These are phyloP conservation scores for Pseudogymnoascus sp. DNA, from an alignment of 2,329 filamentous ascomycete species.

Conservation along the genomic window DNA sequence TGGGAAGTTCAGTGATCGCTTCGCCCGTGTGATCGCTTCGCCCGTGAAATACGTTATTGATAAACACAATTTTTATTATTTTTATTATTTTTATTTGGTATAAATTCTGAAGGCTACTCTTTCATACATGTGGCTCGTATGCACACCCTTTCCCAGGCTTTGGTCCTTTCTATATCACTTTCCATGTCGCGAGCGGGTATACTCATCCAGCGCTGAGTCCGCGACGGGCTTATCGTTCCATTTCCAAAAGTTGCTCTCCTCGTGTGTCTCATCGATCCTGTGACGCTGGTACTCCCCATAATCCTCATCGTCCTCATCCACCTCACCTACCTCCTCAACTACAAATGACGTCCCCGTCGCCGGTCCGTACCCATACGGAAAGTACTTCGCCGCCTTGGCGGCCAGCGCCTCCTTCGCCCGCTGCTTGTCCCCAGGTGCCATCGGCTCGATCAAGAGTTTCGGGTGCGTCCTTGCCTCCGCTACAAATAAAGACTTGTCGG, in stretches of 20 bases:
- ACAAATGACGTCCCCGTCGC: conserved; percentile 35
- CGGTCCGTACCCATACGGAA: conserved; percentile 39
- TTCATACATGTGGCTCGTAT: background rate
- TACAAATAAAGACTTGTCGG: conserved; percentile 16
- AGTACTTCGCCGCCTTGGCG: conserved; percentile 37
- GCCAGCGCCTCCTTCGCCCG: conserved; percentile 32
- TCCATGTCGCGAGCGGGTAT: background rate
- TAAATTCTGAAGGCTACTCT: background rate
- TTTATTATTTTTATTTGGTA: no score
- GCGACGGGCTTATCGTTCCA: conserved; percentile 16
- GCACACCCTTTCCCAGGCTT: background rate
- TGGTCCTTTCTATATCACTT: background rate
- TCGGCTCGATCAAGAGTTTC: conserved; percentile 18
- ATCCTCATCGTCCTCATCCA: conserved; percentile 35
- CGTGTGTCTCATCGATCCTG: conserved; percentile 22
- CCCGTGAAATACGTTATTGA: no score
- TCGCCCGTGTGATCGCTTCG: no score
- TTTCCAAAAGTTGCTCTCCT: conserved; percentile 21
- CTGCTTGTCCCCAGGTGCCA: conserved; percentile 31
- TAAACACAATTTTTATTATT: no score
- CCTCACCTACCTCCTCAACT: conserved; percentile 38
- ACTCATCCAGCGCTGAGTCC: conserved; percentile 4
- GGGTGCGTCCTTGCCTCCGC: conserved; percentile 16
- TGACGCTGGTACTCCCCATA: conserved; percentile 35
- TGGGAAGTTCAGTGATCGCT: no score